A percentile compares a stretch with the other conserved stretches of the same genome.
Evolutionary conservation across 306 rosid species (phyloP).

Genomic region (Ormosia emarginata): DNA sequence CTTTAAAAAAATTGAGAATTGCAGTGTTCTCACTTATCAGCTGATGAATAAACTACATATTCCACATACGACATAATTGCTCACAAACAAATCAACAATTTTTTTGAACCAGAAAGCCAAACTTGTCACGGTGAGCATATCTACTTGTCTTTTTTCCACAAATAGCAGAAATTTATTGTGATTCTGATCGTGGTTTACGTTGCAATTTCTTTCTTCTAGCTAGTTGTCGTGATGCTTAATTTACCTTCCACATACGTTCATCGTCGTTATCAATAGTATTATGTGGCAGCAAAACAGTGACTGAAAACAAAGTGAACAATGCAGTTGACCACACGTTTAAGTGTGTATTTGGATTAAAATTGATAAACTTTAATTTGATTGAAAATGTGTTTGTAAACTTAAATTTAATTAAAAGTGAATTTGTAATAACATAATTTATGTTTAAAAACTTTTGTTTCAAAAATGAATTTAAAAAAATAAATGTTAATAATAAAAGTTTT

Average conservation of each 20-base stretch:
- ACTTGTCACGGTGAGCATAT: neutral
- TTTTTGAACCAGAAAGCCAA: slow-evolving; percentile 10
- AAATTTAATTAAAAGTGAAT: too few species aligned
- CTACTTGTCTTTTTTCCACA: neutral
- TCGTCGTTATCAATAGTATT: slow-evolving; percentile 7
- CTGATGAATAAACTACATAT: neutral
- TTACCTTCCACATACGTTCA: slow-evolving; percentile 29
- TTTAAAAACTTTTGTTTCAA: too few species aligned
- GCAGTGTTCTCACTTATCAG: too few species aligned
- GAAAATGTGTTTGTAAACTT: too few species aligned
- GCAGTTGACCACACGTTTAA: slow-evolving; percentile 27
- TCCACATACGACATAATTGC: neutral
- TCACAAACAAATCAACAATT: neutral
- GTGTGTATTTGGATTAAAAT: too few species aligned
- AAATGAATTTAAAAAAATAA: too few species aligned
- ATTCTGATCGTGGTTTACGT: slow-evolving; percentile 7
- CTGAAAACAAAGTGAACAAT: slow-evolving; percentile 3
- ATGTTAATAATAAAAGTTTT: too few species aligned
- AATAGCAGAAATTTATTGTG: neutral
- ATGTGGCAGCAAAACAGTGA: slow-evolving; percentile 29
- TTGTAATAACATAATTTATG: too few species aligned
- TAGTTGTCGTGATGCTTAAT: neutral
- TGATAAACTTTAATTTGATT: too few species aligned
- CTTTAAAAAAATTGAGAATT: neutral
- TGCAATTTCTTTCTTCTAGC: neutral